A percentile compares a stretch with the other conserved stretches of the same genome.
phyloP scores from a whole-genome alignment of 73 alveolate species.

The Blepharisma japonicum region DNA sequence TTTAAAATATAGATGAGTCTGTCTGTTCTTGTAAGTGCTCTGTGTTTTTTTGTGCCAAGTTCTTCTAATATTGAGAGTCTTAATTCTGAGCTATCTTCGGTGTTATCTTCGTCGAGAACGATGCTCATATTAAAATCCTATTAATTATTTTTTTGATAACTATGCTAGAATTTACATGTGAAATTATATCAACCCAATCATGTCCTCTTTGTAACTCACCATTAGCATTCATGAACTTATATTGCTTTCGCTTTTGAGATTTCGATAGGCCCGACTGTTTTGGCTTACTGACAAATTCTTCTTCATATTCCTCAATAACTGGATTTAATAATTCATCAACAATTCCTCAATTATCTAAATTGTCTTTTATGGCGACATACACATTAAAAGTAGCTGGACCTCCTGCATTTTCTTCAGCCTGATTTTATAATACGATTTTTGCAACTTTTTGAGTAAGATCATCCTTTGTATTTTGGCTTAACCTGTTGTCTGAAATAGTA shows the following conservation, averaged over 20 bases:
- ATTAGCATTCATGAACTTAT: neutral
- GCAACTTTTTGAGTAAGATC: neutral
- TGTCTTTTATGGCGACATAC: neutral
- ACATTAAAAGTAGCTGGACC: constrained; percentile 24
- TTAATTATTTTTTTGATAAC: too few relatives aligned
- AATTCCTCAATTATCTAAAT: neutral
- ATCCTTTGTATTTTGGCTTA: neutral
- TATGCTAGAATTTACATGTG: constrained; percentile 1
- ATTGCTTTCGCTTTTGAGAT: constrained; percentile 12
- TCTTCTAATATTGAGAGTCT: too few relatives aligned
- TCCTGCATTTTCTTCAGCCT: constrained; percentile 24
- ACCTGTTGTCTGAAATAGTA: neutral
- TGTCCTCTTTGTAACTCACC: neutral
- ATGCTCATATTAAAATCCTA: too few relatives aligned
- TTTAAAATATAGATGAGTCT: too few relatives aligned
- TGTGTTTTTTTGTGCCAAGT: too few relatives aligned
- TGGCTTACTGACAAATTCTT: neutral
- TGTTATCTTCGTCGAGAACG: too few relatives aligned
- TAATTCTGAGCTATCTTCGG: too few relatives aligned
- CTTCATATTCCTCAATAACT: neutral
- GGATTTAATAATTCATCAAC: neutral
- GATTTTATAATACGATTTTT: neutral
- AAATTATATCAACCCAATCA: constrained; percentile 23
- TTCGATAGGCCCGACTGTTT: neutral
- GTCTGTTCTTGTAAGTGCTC: too few relatives aligned